phyloP scores from a whole-genome alignment of 495 filamentous ascomycete species.

The Podospora bellae-mahoneyi region DNA sequence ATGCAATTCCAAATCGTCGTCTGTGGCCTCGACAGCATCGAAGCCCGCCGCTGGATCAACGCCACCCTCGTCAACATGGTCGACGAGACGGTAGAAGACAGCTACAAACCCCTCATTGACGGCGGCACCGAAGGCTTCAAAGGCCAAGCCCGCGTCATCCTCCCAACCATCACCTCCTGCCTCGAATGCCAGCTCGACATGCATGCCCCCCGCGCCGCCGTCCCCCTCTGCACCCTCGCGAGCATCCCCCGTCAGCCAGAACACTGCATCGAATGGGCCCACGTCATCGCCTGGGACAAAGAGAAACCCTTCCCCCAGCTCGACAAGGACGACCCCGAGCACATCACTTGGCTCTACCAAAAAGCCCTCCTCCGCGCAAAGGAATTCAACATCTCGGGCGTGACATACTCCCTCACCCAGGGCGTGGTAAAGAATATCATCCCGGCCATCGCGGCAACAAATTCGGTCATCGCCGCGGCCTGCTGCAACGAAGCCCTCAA shows the following conservation, averaged over 20 bases:
- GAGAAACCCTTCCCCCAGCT: conserved; percentile 63
- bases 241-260: conserved; percentile 96
- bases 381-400: conserved; percentile 87
- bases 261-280: conserved; percentile 99
- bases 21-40: conserved; percentile 96
- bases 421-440: conserved; percentile 99
- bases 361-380: conserved; percentile 73
- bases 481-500: conserved; percentile 98
- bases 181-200: conserved; percentile 99
- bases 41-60: conserved; percentile 98
- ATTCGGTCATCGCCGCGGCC: conserved; percentile 90
- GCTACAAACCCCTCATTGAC: conserved; percentile 87
- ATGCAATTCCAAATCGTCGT: conserved; percentile 94
- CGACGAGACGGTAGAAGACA: conserved; percentile 65
- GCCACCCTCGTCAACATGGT: conserved; percentile 88
- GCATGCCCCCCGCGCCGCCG: conserved; percentile 89
- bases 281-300: conserved; percentile 69
- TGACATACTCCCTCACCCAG: conserved; percentile 96
- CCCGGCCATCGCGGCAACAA: conserved; percentile 95
- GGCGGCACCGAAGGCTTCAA: conserved; percentile 99
- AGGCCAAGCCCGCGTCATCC: conserved; percentile 88
- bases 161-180: conserved; percentile 88
- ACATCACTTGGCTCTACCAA: conserved; percentile 95
- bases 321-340: conserved; percentile 94
- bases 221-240: conserved; percentile 94